phyloP scores from a whole-genome alignment of 2,329 filamentous ascomycete genomes.

The Paecilomyces niveus region DNA sequence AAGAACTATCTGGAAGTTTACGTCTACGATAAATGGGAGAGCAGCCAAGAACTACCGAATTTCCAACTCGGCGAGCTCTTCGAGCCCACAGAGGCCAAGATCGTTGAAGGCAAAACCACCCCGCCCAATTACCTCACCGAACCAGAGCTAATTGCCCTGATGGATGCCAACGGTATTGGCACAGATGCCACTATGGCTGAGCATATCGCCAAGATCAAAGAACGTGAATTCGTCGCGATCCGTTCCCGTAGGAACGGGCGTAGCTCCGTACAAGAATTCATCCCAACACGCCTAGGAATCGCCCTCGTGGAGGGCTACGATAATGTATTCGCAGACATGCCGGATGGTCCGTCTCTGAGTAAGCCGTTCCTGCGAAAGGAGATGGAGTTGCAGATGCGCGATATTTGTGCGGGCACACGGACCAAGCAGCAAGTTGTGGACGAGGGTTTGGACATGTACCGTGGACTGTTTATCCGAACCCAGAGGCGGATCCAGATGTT shows the following conservation, averaged over 20 bases:
- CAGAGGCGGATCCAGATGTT: conserved; percentile 63
- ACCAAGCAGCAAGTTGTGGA: conserved; percentile 68
- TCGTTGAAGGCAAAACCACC: conserved; percentile 84
- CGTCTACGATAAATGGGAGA: conserved; percentile 93
- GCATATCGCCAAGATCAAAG: conserved; percentile 92
- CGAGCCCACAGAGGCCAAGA: conserved; percentile 78
- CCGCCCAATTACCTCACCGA: conserved; percentile 85
- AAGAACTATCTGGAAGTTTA: conserved; percentile 94
- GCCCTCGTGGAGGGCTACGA: conserved; percentile 93
- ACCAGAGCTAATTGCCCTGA: conserved; percentile 87
- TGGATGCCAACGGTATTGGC: conserved; percentile 98
- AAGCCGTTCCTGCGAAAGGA: conserved; percentile 96
- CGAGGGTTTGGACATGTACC: conserved; percentile 81
- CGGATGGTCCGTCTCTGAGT: conserved; percentile 60
- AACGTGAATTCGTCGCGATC: conserved; percentile 75
- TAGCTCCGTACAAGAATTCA: conserved; percentile 67
- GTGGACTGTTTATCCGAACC: conserved; percentile 76
- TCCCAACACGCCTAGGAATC: conserved; percentile 84
- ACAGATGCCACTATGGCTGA: conserved; percentile 99
- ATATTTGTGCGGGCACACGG: conserved; percentile 82
- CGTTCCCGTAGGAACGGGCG: conserved; percentile 44
- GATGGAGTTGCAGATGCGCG: conserved; percentile 96
- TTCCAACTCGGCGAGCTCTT: conserved; percentile 77
- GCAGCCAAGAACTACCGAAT: conserved; percentile 70
- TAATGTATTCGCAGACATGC: conserved; percentile 79